A percentile compares a stretch with the other conserved stretches of the same genome.
These are phyloP conservation scores for Cladophialophora bantiana DNA, from an alignment of 2,329 filamentous ascomycete genomes.

Conservation along the genomic window DNA sequence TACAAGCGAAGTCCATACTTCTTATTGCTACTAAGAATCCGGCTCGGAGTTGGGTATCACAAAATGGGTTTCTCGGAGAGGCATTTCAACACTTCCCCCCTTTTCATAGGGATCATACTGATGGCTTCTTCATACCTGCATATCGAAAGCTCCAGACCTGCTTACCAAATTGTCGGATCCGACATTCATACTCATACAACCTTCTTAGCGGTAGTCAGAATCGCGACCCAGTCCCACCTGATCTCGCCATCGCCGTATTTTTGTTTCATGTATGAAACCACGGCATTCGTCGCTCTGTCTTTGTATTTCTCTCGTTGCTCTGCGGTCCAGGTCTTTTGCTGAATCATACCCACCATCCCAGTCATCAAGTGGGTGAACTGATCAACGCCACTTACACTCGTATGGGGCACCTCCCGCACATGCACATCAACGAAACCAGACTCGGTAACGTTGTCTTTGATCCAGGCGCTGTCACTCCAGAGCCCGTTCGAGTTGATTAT, in stretches of 20 bases:
- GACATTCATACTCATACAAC: conserved; percentile 17
- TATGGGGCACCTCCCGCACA: conserved; percentile 17
- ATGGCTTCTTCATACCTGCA: neutral
- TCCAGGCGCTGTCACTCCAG: conserved; percentile 26
- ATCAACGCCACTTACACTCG: conserved; percentile 5
- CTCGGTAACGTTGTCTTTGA: conserved; percentile 3
- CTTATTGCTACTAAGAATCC: neutral
- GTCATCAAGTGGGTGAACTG: conserved; percentile 20
- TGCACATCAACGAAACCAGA: conserved; percentile 29
- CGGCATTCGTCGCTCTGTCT: conserved; percentile 19
- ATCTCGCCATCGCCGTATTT: conserved; percentile 31
- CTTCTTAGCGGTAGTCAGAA: conserved; percentile 45
- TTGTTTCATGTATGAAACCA: conserved; percentile 28
- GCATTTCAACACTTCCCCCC: neutral
- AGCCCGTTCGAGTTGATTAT: conserved; percentile 9
- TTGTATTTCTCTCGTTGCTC: conserved; percentile 27
- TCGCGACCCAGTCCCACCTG: conserved; percentile 39
- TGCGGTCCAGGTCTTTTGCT: conserved; percentile 22
- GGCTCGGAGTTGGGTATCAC: neutral
- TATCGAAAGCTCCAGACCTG: neutral
- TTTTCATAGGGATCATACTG: neutral
- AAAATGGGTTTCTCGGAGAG: neutral
- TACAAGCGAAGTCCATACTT: neutral
- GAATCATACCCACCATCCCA: conserved; percentile 22
- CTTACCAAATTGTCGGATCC: conserved; percentile 1